Percentiles rank a stretch among this genome's conserved stretches.
These are phyloP conservation scores for Cladophialophora chaetospira DNA, from an alignment of 2,329 filamentous ascomycete genomes.

Conservation along the genomic window DNA sequence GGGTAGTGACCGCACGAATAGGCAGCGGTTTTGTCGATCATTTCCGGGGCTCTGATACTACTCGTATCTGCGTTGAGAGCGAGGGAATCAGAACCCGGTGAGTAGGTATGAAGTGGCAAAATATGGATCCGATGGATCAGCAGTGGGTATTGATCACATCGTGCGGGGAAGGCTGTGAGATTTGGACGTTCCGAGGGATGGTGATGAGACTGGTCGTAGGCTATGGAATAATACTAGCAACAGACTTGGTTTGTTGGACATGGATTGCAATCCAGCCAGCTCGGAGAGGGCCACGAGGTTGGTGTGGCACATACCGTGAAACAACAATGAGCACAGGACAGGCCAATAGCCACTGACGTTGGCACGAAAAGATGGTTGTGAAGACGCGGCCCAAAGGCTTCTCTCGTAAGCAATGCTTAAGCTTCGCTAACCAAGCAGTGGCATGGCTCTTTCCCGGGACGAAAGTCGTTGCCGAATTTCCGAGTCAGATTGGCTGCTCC, in stretches of 20 bases:
- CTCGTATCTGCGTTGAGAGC: background rate
- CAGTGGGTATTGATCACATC: background rate
- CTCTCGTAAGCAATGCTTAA: background rate
- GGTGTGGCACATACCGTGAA: background rate
- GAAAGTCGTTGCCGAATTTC: background rate
- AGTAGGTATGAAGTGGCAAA: background rate
- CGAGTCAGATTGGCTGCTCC: background rate
- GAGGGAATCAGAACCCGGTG: constrained; percentile 8
- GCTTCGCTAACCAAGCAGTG: background rate
- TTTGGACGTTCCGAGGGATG: background rate
- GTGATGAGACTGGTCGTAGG: background rate
- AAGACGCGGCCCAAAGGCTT: background rate
- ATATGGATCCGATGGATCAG: background rate
- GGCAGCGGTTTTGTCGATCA: constrained; percentile 3
- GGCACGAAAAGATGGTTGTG: background rate
- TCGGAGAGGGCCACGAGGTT: background rate
- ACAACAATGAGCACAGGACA: background rate
- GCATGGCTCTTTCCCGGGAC: background rate
- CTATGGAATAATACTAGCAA: background rate
- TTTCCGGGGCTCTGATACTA: background rate
- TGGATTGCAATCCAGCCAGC: background rate
- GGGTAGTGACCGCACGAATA: constrained; percentile 4
- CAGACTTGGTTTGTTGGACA: background rate
- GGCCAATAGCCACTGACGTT: background rate
- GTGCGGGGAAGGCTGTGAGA: constrained; percentile 15